These are phyloP conservation scores for Blakeslea trispora DNA, from an alignment of 371 early-diverging fungal species.

Conservation along the genomic window DNA sequence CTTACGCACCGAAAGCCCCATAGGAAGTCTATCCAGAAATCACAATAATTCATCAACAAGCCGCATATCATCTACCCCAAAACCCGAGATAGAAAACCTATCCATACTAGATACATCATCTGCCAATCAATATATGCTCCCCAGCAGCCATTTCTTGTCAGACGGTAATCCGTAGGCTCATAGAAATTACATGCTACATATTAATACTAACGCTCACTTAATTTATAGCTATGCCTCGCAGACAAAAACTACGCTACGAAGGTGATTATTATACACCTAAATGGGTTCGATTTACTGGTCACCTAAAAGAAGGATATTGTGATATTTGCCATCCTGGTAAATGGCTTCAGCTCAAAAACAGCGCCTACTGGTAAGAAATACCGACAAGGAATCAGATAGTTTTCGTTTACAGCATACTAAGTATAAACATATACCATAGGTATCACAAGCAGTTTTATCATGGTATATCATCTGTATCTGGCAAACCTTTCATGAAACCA, in stretches of 20 bases:
- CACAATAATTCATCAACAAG: too few species aligned
- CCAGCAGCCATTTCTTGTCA: neutral
- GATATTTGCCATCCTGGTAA: conserved; percentile 77
- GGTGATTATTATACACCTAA: conserved; percentile 83
- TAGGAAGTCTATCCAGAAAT: too few species aligned
- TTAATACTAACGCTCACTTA: neutral
- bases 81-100: neutral
- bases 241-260: conserved; percentile 61
- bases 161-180: neutral
- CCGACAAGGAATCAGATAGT: too few species aligned
- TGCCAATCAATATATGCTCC: neutral
- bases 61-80: neutral
- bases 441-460: conserved; percentile 88
- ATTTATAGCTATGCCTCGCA: conserved; percentile 39
- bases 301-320: conserved; percentile 80
- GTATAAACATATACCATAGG: conserved; percentile 28
- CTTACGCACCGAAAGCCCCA: too few species aligned
- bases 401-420: neutral
- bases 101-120: neutral
- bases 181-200: conserved; percentile 8
- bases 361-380: conserved; percentile 74
- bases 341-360: conserved; percentile 88
- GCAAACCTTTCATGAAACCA: conserved; percentile 71
- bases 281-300: conserved; percentile 76
- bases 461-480: conserved; percentile 84